Conservation (phyloP, 495 filamentous ascomycete species). For the Aspergillus saccharolyticus region DNA sequence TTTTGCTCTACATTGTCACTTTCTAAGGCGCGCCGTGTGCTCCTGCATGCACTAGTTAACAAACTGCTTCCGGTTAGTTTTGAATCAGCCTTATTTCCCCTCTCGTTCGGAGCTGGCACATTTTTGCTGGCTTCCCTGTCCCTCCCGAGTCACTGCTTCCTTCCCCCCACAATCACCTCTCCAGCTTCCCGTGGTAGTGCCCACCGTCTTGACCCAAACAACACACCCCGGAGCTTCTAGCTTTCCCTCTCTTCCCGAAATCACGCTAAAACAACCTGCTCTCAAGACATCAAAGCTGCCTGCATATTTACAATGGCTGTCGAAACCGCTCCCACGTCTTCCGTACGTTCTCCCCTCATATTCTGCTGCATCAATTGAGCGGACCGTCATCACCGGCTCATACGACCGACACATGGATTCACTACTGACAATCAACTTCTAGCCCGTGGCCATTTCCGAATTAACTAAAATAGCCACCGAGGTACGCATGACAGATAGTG, state of each 20-base stretch:
- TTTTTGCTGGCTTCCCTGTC: conserved; percentile 1
- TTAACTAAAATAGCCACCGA: conserved; percentile 79
- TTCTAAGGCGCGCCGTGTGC: neutral
- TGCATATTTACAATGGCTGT: conserved; percentile 30
- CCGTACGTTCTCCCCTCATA: conserved; percentile 28
- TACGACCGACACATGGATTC: neutral
- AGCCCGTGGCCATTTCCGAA: conserved; percentile 73
- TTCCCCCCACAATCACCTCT: conserved; percentile 18
- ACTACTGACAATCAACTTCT: neutral
- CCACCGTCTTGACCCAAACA: conserved; percentile 12
- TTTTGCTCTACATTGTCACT: neutral
- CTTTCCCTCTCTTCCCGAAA: neutral
- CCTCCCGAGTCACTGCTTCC: no score
- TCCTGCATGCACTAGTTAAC: conserved; percentile 13
- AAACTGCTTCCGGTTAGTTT: conserved; percentile 13
- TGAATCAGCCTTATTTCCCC: neutral
- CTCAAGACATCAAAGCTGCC: neutral
- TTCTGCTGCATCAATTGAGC: neutral
- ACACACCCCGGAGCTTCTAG: neutral
- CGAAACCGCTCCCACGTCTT: conserved; percentile 27
- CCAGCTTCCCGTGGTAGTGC: conserved; percentile 10
- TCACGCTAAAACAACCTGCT: conserved; percentile 10
- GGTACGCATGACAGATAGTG: conserved; percentile 42
- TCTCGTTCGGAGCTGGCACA: conserved; percentile 9
- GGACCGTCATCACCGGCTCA: neutral